Conservation (phyloP, 2,329 filamentous ascomycete genomes). For the Macrophomina phaseolina region DNA sequence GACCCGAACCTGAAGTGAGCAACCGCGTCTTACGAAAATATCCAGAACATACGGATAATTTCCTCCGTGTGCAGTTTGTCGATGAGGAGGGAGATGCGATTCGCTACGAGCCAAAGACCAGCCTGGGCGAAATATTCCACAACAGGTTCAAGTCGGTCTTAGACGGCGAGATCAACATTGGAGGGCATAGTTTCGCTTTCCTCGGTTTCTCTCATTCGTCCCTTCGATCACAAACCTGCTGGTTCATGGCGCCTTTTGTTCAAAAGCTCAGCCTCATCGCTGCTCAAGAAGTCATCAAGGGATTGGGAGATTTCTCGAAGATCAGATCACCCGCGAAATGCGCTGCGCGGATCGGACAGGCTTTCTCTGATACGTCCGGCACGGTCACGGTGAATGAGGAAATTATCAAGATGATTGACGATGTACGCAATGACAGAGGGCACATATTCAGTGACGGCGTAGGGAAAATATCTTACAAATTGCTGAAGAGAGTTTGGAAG, state of each 20-base stretch:
- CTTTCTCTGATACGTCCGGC: slow-evolving; percentile 76
- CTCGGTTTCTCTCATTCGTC: slow-evolving; percentile 83
- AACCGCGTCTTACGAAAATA: slow-evolving; percentile 76
- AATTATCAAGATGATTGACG: slow-evolving; percentile 39
- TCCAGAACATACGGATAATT: slow-evolving; percentile 63
- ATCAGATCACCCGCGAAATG: slow-evolving; percentile 63
- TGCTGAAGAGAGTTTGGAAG: slow-evolving; percentile 66
- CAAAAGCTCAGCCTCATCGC: slow-evolving; percentile 38
- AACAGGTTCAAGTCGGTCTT: slow-evolving; percentile 67
- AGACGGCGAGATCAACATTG: slow-evolving; percentile 65
- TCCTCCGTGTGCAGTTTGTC: slow-evolving; percentile 73
- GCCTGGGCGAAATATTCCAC: slow-evolving; percentile 59
- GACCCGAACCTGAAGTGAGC: slow-evolving; percentile 64
- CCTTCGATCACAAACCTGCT: slow-evolving; percentile 71
- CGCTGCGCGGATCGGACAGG: slow-evolving; percentile 65
- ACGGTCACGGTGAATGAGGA: slow-evolving; percentile 58
- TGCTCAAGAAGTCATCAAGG: slow-evolving; percentile 50
- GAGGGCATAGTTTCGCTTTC: slow-evolving; percentile 64
- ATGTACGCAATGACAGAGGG: slow-evolving; percentile 58
- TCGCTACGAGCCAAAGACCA: slow-evolving; percentile 59
- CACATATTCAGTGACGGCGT: slow-evolving; percentile 80
- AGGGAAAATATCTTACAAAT: slow-evolving; percentile 69
- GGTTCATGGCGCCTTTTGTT: slow-evolving; percentile 64
- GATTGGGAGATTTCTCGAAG: slow-evolving; percentile 57
- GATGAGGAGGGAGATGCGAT: slow-evolving; percentile 75